Evolutionary conservation across 1,284 basidiomycete genomes (phyloP).

Genomic region (Cutaneotrichosporon dermatis): DNA sequence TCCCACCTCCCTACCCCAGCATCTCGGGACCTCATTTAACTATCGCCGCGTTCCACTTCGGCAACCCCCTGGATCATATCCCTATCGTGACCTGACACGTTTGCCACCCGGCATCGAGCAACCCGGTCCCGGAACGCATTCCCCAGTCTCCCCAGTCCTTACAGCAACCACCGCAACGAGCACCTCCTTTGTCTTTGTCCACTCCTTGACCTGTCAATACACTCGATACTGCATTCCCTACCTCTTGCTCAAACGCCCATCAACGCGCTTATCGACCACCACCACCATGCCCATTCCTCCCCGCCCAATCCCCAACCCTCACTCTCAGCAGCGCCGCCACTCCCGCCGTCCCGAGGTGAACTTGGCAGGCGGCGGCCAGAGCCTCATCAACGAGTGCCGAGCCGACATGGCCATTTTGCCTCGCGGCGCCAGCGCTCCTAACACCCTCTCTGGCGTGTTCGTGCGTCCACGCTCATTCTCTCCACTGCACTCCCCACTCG

Average conservation of each 20-base stretch:
- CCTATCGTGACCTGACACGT: conserved; percentile 1
- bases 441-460: conserved; percentile 11
- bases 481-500: conserved; percentile 1
- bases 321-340: conserved; percentile 11
- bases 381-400: conserved; percentile 28
- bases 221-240: too few species aligned
- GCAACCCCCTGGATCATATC: not conserved
- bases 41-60: not conserved
- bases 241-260: not conserved
- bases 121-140: not conserved
- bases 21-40: not conserved
- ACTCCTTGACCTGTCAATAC: too few species aligned
- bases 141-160: not conserved
- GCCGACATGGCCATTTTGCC: conserved; percentile 33
- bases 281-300: conserved; percentile 36
- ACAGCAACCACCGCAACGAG: not conserved
- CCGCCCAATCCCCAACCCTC: conserved; percentile 29
- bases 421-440: conserved; percentile 4
- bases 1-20: too few species aligned
- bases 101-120: conserved; percentile 3
- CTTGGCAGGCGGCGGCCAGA: conserved; percentile 22
- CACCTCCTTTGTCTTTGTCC: not conserved
- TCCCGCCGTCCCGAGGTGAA: conserved; percentile 4
- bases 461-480: conserved; percentile 3
- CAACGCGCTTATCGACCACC: not conserved